Conservation (phyloP, 345 rosid genomes). For the Moricandia arvensis region DNA sequence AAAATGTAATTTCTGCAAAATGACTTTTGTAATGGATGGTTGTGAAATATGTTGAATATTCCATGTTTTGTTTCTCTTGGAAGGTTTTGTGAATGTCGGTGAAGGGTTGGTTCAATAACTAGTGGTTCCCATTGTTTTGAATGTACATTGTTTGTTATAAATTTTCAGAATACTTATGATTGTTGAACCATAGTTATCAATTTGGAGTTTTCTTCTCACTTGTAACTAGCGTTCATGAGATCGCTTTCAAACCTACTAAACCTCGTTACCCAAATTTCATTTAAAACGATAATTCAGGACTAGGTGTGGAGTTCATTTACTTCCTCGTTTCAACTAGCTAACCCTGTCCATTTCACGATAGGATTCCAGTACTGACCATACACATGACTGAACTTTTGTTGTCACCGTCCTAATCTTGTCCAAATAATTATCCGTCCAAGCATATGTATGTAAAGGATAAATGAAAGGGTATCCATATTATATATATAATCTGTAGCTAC, state of each 20-base stretch:
- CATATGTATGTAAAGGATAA: not conserved
- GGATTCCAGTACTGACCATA: not conserved
- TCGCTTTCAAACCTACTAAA: not conserved
- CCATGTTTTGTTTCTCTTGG: slow-evolving; percentile 10
- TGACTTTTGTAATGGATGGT: slow-evolving; percentile 20
- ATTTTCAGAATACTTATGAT: not conserved
- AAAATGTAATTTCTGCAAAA: slow-evolving; percentile 11
- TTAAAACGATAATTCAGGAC: not conserved
- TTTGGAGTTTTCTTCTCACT: not conserved
- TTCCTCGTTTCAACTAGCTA: not conserved
- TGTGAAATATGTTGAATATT: slow-evolving; percentile 29
- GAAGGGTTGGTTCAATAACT: slow-evolving; percentile 18
- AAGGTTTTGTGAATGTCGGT: slow-evolving; percentile 18
- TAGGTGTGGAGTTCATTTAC: not conserved
- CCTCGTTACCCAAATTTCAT: not conserved
- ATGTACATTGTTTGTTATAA: not conserved
- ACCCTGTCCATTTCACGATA: not conserved
- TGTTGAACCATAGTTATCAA: not conserved
- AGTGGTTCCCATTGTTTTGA: slow-evolving; percentile 18
- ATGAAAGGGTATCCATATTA: not conserved
- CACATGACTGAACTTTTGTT: not conserved
- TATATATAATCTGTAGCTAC: not conserved
- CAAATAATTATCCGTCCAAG: not conserved
- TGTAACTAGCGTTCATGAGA: not conserved
- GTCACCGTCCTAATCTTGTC: not conserved